Conservation (phyloP, 1,284 basidiomycete genomes). For the Volvariella volvacea region DNA sequence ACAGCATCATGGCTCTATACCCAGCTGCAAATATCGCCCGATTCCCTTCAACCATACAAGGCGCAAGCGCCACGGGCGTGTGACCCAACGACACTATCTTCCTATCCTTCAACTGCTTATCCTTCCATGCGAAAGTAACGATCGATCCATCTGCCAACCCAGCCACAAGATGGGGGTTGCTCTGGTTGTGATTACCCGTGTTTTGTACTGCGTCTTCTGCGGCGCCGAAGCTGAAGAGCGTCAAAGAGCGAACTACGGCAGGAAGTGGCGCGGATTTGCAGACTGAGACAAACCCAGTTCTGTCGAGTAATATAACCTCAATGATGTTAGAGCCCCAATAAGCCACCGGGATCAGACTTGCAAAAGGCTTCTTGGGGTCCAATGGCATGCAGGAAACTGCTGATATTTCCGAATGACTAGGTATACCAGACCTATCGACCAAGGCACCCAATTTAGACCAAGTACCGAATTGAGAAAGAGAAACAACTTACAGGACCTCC, state of each 20-base stretch:
- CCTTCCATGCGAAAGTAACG: slow-evolving; percentile 48
- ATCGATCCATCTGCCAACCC: slow-evolving; percentile 81
- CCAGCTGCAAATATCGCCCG: slow-evolving; percentile 60
- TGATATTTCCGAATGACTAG: slow-evolving; percentile 43
- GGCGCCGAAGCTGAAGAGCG: slow-evolving; percentile 62
- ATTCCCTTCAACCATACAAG: slow-evolving; percentile 43
- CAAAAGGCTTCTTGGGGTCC: slow-evolving; percentile 38
- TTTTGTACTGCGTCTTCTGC: slow-evolving; percentile 17
- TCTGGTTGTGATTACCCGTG: slow-evolving; percentile 29
- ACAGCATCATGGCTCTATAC: slow-evolving; percentile 55
- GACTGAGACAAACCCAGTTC: slow-evolving; percentile 31
- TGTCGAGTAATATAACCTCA: slow-evolving; percentile 43
- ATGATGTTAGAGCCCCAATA: slow-evolving; percentile 75
- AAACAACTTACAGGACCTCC: slow-evolving; percentile 26
- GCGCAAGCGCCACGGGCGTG: slow-evolving; percentile 55
- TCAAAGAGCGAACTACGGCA: slow-evolving; percentile 62
- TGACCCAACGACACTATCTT: slow-evolving; percentile 66
- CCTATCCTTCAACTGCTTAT: slow-evolving; percentile 39
- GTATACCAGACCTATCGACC: not conserved
- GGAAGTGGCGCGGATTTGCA: slow-evolving; percentile 41
- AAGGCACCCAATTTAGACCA: not conserved
- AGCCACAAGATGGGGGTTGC: slow-evolving; percentile 59
- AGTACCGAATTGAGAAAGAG: not conserved
- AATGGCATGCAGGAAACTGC: slow-evolving; percentile 56
- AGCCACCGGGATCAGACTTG: slow-evolving; percentile 52